Percentiles rank a stretch among this genome's conserved stretches.
Conservation (phyloP, 768 basidiomycete genomes). For the Trametes meyenii region DNA sequence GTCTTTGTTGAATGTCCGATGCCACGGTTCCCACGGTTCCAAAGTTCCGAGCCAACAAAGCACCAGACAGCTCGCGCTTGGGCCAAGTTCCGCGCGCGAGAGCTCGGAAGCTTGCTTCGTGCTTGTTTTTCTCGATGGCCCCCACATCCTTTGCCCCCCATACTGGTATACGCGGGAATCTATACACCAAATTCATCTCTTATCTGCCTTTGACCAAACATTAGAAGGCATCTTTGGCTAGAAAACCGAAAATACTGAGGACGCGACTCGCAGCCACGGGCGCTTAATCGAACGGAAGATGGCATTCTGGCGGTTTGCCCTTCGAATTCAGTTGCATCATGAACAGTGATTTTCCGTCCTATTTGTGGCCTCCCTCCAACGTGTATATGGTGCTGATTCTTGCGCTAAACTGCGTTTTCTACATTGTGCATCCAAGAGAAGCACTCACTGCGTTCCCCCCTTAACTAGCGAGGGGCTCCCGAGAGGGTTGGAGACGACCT, state of each 20-base stretch:
- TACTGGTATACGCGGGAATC: background rate
- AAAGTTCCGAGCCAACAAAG: conserved; percentile 28
- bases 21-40: conserved; percentile 32
- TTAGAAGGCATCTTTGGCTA: background rate
- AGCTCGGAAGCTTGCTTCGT: conserved; percentile 17
- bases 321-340: no score
- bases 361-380: no score
- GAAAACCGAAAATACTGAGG: background rate
- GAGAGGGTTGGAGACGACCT: no score
- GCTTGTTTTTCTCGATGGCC: background rate
- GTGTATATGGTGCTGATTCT: no score
- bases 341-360: no score
- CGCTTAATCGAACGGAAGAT: conserved; percentile 2
- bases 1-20: conserved; percentile 31
- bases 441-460: no score
- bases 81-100: conserved; percentile 23
- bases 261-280: background rate
- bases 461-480: no score
- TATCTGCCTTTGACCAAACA: background rate
- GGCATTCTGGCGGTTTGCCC: background rate
- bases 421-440: no score
- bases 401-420: no score
- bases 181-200: no score
- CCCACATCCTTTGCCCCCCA: background rate
- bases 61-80: conserved; percentile 24